Evolutionary conservation across 139 green algal species (phyloP).

Genomic region (Diplosphaera chodatii): DNA sequence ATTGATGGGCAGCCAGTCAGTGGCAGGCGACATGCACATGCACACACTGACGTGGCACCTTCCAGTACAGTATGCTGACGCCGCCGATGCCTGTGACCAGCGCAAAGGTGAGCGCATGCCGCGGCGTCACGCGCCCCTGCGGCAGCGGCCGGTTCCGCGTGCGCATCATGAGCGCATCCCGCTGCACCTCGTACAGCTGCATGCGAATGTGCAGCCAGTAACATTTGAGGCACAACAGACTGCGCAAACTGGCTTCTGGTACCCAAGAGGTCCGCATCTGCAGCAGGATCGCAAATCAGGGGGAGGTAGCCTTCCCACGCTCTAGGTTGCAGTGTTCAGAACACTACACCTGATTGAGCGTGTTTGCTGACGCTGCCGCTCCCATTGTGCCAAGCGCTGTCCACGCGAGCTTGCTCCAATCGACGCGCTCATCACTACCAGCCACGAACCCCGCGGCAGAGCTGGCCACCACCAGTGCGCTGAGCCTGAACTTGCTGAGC

Average conservation of each 20-base stretch:
- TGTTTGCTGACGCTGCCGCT: conserved; percentile 84
- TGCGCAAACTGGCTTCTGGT: too few relatives aligned
- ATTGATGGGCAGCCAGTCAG: too few relatives aligned
- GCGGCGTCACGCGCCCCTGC: conserved; percentile 55
- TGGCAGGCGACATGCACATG: too few relatives aligned
- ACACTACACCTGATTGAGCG: conserved; percentile 95
- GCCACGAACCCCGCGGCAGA: conserved; percentile 78
- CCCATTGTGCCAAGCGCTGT: conserved; percentile 84
- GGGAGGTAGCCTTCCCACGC: too few relatives aligned
- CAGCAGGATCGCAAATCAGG: too few relatives aligned
- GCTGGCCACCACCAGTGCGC: conserved; percentile 83
- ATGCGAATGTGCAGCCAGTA: too few relatives aligned
- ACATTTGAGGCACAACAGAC: too few relatives aligned
- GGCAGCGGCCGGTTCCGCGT: conserved; percentile 90
- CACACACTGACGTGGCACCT: conserved; percentile 34
- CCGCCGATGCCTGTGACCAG: conserved; percentile 54
- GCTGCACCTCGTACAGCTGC: conserved; percentile 62
- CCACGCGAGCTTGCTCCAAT: conserved; percentile 69
- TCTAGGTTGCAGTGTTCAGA: too few relatives aligned
- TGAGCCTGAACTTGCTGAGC: conserved; percentile 83
- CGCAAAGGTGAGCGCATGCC: conserved; percentile 81
- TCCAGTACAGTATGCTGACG: conserved; percentile 54
- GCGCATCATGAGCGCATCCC: conserved; percentile 80
- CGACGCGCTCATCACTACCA: conserved; percentile 59
- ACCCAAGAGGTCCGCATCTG: too few relatives aligned